phyloP scores from a whole-genome alignment of 1,284 basidiomycete species.

The Chalciporus sp. region DNA sequence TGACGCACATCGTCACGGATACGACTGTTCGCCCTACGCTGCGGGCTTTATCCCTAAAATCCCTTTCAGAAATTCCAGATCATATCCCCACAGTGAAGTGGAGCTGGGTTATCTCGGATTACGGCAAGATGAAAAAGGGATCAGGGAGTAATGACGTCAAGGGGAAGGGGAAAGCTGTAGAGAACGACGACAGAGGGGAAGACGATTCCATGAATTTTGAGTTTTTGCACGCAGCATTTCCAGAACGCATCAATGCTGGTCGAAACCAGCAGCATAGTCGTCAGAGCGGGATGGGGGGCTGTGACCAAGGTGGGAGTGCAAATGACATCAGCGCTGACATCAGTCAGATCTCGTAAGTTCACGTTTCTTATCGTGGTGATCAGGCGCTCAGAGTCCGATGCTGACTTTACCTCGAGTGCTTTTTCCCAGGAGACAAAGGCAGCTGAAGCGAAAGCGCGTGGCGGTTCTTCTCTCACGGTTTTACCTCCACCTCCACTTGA shows the following conservation, averaged over 20 bases:
- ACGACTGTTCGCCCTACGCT: constrained; percentile 39
- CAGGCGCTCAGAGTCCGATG: not conserved
- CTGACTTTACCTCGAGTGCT: constrained; percentile 28
- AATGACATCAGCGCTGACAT: constrained; percentile 29
- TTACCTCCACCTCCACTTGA: constrained; percentile 32
- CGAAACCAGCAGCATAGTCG: constrained; percentile 18
- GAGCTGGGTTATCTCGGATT: constrained; percentile 52
- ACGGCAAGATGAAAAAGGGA: constrained; percentile 10
- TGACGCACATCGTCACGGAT: constrained; percentile 69
- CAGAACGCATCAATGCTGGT: constrained; percentile 49
- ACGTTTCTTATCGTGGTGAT: constrained; percentile 18
- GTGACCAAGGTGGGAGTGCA: constrained; percentile 2
- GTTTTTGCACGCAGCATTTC: constrained; percentile 49
- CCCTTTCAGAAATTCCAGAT: constrained; percentile 55
- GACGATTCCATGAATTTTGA: constrained; percentile 35
- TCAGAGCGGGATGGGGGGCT: not conserved
- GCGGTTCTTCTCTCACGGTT: constrained; percentile 14
- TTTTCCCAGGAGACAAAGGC: constrained; percentile 34
- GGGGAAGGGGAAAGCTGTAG: not conserved
- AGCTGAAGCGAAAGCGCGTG: not conserved
- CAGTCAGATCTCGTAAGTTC: constrained; percentile 44
- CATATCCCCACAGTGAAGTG: constrained; percentile 65
- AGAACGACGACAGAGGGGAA: constrained; percentile 5
- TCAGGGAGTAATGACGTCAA: constrained; percentile 1
- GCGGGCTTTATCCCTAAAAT: constrained; percentile 45